phyloP scores from a whole-genome alignment of 2,329 filamentous ascomycete species.

The Colletotrichum brevisporum region DNA sequence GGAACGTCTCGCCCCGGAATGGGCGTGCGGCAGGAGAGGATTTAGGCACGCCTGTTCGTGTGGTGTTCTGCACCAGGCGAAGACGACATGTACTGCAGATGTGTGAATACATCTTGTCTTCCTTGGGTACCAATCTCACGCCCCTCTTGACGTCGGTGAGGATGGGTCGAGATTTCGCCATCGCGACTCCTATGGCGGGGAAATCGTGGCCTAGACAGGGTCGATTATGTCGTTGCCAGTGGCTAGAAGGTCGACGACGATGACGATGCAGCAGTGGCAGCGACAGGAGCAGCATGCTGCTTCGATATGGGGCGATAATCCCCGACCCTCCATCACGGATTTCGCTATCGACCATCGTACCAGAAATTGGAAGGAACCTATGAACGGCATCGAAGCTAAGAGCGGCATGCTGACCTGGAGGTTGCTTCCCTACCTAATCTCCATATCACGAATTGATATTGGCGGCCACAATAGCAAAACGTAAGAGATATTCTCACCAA shows the following conservation, averaged over 20 bases:
- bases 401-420: no score
- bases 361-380: slow-evolving; percentile 2
- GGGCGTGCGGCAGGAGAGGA: neutral
- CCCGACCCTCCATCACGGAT: slow-evolving; percentile 33
- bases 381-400: slow-evolving; percentile 1
- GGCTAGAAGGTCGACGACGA: no score
- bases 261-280: neutral
- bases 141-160: neutral
- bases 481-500: no score
- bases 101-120: neutral
- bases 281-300: neutral
- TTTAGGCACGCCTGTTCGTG: neutral
- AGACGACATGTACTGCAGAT: no score
- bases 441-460: no score
- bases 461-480: no score
- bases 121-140: slow-evolving; percentile 32
- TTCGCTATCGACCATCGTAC: neutral
- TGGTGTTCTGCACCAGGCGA: no score
- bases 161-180: neutral
- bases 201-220: slow-evolving; percentile 4
- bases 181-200: slow-evolving; percentile 13
- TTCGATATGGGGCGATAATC: slow-evolving; percentile 22
- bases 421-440: no score
- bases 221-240: no score
- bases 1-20: no score